Evolutionary conservation across 2,329 filamentous ascomycete species (phyloP).

Genomic region (Diaporthe capsici): DNA sequence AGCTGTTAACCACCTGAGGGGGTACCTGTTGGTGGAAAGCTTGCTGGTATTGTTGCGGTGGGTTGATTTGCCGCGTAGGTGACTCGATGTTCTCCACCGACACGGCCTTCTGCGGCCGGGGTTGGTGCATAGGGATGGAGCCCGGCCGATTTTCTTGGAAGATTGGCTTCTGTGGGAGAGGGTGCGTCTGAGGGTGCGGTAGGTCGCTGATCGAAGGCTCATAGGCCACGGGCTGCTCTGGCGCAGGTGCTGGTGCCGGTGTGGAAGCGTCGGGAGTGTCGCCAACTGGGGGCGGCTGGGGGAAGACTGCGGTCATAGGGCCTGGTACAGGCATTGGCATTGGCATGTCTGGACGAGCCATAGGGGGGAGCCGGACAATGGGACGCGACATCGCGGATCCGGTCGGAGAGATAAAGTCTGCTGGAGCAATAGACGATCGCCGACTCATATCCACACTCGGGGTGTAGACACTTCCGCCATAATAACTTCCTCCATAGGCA

Average conservation of each 20-base stretch:
- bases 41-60: constrained; percentile 73
- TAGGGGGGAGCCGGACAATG: constrained; percentile 86
- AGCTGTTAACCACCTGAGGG: constrained; percentile 73
- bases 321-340: constrained; percentile 47
- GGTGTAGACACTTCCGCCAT: constrained; percentile 80
- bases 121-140: constrained; percentile 88
- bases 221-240: constrained; percentile 36
- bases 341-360: constrained; percentile 51
- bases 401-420: constrained; percentile 84
- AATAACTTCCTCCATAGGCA: constrained; percentile 78
- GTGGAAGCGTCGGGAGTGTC: constrained; percentile 40
- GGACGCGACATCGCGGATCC: constrained; percentile 86
- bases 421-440: constrained; percentile 82
- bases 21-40: constrained; percentile 98
- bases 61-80: constrained; percentile 70
- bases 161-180: constrained; percentile 70
- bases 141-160: constrained; percentile 69
- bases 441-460: constrained; percentile 91
- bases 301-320: constrained; percentile 36
- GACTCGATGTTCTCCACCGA: constrained; percentile 95
- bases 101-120: constrained; percentile 92
- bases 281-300: constrained; percentile 39
- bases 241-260: constrained; percentile 18
- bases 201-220: constrained; percentile 65
- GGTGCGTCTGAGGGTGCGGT: constrained; percentile 70